Base-by-base conservation (phyloP, 805 yeast genomes). In the Lipomyces kockii region DNA sequence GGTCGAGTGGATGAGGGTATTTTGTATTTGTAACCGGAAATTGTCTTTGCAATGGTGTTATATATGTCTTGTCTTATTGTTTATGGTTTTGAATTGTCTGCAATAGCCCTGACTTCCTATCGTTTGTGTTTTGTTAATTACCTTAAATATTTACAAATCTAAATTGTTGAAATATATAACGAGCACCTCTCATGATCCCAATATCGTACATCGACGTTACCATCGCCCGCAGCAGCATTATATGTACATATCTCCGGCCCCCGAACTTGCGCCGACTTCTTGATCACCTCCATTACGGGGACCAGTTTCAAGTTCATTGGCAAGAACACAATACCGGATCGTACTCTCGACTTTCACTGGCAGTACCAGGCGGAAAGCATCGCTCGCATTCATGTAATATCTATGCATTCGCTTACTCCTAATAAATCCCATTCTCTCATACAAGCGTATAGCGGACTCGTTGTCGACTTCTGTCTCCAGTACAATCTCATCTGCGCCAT, bases 391-490 rank as follows among this genome's bases (percentile, higher is more conserved):
- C 74, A 94, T 78, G 76, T 95, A 95, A 81, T 95, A 95, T 62
- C 97, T 82, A 76, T 87, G 89, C 76, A 94, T 83, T 66, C 98
- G 81, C 73, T 91, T 89, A 61, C 87, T 83, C 60, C 91, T 80
- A 53, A 91, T 74, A 75, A 91, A 91, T 1, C 97, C 97, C 81
- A 90, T 81, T 68, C 86, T 85, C 74, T 89, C 92, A 74, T 91
- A 91, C 20, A 91, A 78, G 27, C 79, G 77, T 66, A 91, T 79
- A 0, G 97, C 97, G 0, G 89, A 88, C 9, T 68, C 75, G 75
- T 95, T 95, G 27, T 85, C 87, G 5, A 90, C 95, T 76, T 95
- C 98, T 0, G 99, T 91, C 76, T 95, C 99, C 67, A 95, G 81
- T 81, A 89, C 89, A 20, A 72, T 58, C 77, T 95, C 99, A 78